Percentiles rank a stretch among this genome's conserved stretches.
phyloP scores from a whole-genome alignment of 176 grass and related monocot genomes.

The Eleusine indica region DNA sequence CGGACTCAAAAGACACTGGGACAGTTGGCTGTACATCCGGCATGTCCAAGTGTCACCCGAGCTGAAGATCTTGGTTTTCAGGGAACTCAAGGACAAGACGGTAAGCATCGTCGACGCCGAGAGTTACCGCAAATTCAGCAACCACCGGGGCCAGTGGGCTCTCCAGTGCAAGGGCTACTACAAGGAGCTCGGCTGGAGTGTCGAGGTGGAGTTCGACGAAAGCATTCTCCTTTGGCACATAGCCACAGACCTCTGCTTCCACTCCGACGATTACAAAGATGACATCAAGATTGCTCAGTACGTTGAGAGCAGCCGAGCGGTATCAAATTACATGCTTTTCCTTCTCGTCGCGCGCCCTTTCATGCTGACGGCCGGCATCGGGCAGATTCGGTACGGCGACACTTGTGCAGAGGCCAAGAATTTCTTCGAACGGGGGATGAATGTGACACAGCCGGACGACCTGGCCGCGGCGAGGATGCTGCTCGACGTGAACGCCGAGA shows the following conservation, averaged over 20 bases:
- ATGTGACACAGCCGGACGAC: background rate
- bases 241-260: conserved; percentile 52
- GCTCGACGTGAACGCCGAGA: conserved; percentile 47
- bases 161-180: conserved; percentile 51
- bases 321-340: conserved; percentile 60
- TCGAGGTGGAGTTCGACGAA: conserved; percentile 52
- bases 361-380: conserved; percentile 57
- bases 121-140: conserved; percentile 48
- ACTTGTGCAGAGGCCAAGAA: conserved; percentile 57
- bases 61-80: conserved; percentile 44
- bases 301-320: conserved; percentile 9
- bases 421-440: conserved; percentile 38
- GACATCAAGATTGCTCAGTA: background rate
- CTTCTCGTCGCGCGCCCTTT: conserved; percentile 48
- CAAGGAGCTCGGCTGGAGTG: conserved; percentile 52
- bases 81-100: conserved; percentile 54
- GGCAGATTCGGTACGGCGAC: conserved; percentile 57
- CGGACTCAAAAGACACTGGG: conserved; percentile 45
- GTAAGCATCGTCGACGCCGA: conserved; percentile 35
- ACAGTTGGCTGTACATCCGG: conserved; percentile 40
- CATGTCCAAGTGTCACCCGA: conserved; percentile 36
- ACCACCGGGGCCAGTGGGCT: conserved; percentile 47
- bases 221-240: conserved; percentile 54
- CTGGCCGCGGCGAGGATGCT: conserved; percentile 30
- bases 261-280: background rate